Evolutionary conservation across 192 early-diverging fungal species (phyloP).

Genomic region (Lobosporangium transversale): DNA sequence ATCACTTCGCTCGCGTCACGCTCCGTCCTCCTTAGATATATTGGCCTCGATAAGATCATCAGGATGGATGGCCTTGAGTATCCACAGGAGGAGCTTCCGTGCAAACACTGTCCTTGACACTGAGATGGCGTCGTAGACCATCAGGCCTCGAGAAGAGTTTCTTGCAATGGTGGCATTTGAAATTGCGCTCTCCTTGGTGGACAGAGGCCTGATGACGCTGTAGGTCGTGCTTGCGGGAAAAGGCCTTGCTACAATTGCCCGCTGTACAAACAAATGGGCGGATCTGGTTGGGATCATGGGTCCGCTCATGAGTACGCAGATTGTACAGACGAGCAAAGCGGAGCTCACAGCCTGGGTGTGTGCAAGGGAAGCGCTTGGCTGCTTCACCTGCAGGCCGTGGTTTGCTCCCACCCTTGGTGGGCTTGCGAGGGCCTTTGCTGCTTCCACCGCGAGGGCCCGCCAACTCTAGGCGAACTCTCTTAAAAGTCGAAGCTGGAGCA

Average conservation of each 20-base stretch:
- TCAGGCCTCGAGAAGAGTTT: constrained; percentile 71
- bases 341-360: constrained; percentile 56
- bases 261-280: constrained; percentile 62
- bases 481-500: constrained; percentile 5
- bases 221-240: constrained; percentile 76
- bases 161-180: constrained; percentile 57
- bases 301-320: constrained; percentile 67
- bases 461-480: constrained; percentile 45
- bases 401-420: background rate
- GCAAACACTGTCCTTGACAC: constrained; percentile 6
- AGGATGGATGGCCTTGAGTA: too few relatives aligned
- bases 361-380: constrained; percentile 59
- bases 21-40: constrained; percentile 6
- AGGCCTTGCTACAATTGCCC: constrained; percentile 60
- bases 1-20: constrained; percentile 13
- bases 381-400: background rate
- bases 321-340: constrained; percentile 72
- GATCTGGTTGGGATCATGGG: constrained; percentile 70
- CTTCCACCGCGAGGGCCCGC: constrained; percentile 43
- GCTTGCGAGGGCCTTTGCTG: constrained; percentile 3
- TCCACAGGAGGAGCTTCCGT: too few relatives aligned
- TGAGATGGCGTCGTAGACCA: constrained; percentile 68
- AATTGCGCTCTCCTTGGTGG: constrained; percentile 67
- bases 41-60: too few relatives aligned
- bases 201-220: constrained; percentile 70